Percentiles rank a stretch among this genome's conserved stretches.
These are phyloP conservation scores for Psilocybe mexicana DNA, from an alignment of 1,284 basidiomycete species.

Conservation along the genomic window DNA sequence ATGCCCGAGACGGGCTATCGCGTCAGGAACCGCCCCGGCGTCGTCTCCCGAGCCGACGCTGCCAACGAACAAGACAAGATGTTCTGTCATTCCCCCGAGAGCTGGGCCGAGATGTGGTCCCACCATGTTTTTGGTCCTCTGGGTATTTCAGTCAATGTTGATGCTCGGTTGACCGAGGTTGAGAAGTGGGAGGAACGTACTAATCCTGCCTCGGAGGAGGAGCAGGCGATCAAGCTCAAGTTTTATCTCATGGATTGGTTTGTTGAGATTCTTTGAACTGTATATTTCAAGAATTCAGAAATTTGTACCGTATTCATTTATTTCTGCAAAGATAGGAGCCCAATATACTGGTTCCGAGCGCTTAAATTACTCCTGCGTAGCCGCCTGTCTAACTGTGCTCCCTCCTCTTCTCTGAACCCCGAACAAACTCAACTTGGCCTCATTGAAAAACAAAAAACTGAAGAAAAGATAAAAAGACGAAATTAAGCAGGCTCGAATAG, in stretches of 20 bases:
- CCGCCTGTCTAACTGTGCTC: too few species aligned
- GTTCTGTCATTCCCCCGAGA: constrained; percentile 39
- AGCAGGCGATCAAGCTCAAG: not conserved
- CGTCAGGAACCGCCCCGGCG: not conserved
- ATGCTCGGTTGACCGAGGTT: constrained; percentile 7
- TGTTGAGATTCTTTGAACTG: not conserved
- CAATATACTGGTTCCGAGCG: too few species aligned
- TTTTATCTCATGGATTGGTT: constrained; percentile 1
- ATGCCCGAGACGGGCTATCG: constrained; percentile 24
- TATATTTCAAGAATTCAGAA: too few species aligned
- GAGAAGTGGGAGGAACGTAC: constrained; percentile 5
- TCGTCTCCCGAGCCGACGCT: not conserved
- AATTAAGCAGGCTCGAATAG: too few species aligned
- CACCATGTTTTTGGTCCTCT: constrained; percentile 17
- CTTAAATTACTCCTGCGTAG: too few species aligned
- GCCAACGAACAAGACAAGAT: constrained; percentile 14
- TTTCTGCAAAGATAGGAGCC: too few species aligned
- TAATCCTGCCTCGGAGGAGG: too few species aligned
- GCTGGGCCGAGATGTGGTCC: constrained; percentile 37
- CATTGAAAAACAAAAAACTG: too few species aligned
- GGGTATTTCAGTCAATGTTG: constrained; percentile 12
- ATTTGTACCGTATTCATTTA: too few species aligned
- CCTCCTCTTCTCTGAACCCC: too few species aligned
- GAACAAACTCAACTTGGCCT: too few species aligned
- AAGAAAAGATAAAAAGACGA: too few species aligned